Base-by-base conservation (phyloP, 257 asterid species). In the Solanum pinnatisectum region DNA sequence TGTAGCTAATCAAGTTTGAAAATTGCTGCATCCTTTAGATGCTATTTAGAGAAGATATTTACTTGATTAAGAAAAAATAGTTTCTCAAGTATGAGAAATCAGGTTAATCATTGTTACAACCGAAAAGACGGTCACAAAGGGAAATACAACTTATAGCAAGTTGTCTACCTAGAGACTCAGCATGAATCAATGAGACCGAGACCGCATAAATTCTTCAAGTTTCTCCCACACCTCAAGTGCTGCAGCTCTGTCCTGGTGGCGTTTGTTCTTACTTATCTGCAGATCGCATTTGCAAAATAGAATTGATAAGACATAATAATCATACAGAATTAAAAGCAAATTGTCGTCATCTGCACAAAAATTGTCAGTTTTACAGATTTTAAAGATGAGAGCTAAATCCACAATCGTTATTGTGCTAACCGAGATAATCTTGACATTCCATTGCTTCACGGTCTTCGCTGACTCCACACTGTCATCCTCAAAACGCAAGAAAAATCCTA, bases 181-280 rank as follows among this genome's bases (percentile, higher is more conserved):
- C 94, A 88, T 90, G 91, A 93, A 93, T 91, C 95, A 96, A 86
- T 92, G 97, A 25, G 98, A 93, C 84, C 99, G 97, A 70, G 99
- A 96, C 73, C 98, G 94, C 99, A 96, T 95, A 78, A 98, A 98
- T 90, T 98, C 99, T 93, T 98, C 99, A 73, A 98, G 99, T 85
- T 95, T 96, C 84, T 98, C 98, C 99, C 99, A 98, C 89, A 98
- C 98, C 94, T 98, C 99, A 82, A 98, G 97, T 8, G 99, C 99
- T 35, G 99, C 99, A 90, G 99, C 98, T 90, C 99, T 92, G 90
- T 96, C 98, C 88, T 96, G 99, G 89, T 97, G 99, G 2, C 99
- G 90, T 91, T 97, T 95, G 89, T 97, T 98, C 93, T 96, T 98
- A 92, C 99, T 96, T 23, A 97, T 93, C 99, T 97, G 97, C 84